A percentile compares a stretch with the other conserved stretches of the same genome.
These are phyloP conservation scores for Loxodes magnus DNA, from an alignment of 73 alveolate species.

Conservation along the genomic window DNA sequence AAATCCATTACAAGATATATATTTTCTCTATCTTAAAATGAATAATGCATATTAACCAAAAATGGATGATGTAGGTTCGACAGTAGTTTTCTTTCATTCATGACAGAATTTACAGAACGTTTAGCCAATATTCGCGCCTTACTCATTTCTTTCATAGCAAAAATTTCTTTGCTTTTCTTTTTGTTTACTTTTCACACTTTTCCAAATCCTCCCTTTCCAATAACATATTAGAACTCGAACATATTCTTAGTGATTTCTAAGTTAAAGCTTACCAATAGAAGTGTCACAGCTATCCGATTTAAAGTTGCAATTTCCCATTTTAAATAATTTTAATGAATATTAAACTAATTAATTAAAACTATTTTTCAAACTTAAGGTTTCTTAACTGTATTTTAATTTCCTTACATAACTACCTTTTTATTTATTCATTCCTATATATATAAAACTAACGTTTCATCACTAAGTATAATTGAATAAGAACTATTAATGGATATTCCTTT, in stretches of 20 bases:
- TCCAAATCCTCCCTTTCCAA: slow-evolving; percentile 1
- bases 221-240: slow-evolving; percentile 10
- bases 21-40: slow-evolving; percentile 37
- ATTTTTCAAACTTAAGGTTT: too few relatives aligned
- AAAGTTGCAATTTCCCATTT: slow-evolving; percentile 13
- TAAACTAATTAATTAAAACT: too few relatives aligned
- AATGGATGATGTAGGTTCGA: slow-evolving; percentile 60
- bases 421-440: too few relatives aligned
- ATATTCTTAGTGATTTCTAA: too few relatives aligned
- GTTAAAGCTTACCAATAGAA: too few relatives aligned
- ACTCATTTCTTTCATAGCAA: slow-evolving; percentile 16
- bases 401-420: too few relatives aligned
- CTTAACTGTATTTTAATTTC: too few relatives aligned
- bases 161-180: slow-evolving; percentile 40
- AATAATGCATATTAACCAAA: slow-evolving; percentile 52
- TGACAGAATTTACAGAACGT: slow-evolving; percentile 74
- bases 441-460: too few relatives aligned
- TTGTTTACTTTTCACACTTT: slow-evolving; percentile 70
- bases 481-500: too few relatives aligned
- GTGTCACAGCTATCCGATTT: slow-evolving; percentile 5
- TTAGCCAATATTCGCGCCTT: slow-evolving; percentile 43
- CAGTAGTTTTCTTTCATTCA: slow-evolving; percentile 80
- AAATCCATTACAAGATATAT: slow-evolving; percentile 39
- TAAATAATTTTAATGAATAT: too few relatives aligned
- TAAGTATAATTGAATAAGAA: too few relatives aligned